Evolutionary conservation across 2,329 filamentous ascomycete genomes (phyloP).

Genomic region (Pseudogymnoascus sp.): DNA sequence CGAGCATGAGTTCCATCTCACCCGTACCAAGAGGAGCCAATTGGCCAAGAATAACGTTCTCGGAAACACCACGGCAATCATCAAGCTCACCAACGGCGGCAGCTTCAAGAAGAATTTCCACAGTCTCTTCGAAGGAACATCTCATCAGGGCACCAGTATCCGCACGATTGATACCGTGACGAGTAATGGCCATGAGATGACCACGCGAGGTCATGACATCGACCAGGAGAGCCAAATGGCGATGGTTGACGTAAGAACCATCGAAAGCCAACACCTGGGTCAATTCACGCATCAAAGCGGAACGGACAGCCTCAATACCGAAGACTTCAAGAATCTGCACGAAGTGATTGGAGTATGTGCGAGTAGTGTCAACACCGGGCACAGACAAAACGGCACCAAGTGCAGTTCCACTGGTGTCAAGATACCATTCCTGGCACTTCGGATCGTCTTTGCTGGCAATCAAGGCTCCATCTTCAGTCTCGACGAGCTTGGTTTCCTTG

Average conservation of each 20-base stretch:
- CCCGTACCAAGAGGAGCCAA: slow-evolving; percentile 95
- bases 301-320: slow-evolving; percentile 88
- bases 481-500: slow-evolving; percentile 61
- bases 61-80: slow-evolving; percentile 94
- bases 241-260: slow-evolving; percentile 98
- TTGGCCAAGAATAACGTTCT: slow-evolving; percentile 97
- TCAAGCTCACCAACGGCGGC: slow-evolving; percentile 91
- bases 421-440: slow-evolving; percentile 82
- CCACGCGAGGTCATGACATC: slow-evolving; percentile 98
- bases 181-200: slow-evolving; percentile 88
- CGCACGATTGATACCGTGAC: slow-evolving; percentile 96
- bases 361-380: slow-evolving; percentile 74
- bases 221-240: slow-evolving; percentile 87
- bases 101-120: slow-evolving; percentile 94
- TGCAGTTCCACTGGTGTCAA: slow-evolving; percentile 88
- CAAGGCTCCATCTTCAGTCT: slow-evolving; percentile 61
- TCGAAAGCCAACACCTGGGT: slow-evolving; percentile 93
- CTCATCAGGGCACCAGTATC: slow-evolving; percentile 98
- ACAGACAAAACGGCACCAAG: slow-evolving; percentile 77
- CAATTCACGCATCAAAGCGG: slow-evolving; percentile 79
- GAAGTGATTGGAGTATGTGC: slow-evolving; percentile 92
- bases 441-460: slow-evolving; percentile 64
- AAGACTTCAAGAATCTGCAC: slow-evolving; percentile 92
- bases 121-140: slow-evolving; percentile 98
- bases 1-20: slow-evolving; percentile 87